A percentile compares a stretch with the other conserved stretches of the same genome.
Evolutionary conservation across 1,284 basidiomycete species (phyloP).

Genomic region (Sporisorium iseilematis-ciliati): DNA sequence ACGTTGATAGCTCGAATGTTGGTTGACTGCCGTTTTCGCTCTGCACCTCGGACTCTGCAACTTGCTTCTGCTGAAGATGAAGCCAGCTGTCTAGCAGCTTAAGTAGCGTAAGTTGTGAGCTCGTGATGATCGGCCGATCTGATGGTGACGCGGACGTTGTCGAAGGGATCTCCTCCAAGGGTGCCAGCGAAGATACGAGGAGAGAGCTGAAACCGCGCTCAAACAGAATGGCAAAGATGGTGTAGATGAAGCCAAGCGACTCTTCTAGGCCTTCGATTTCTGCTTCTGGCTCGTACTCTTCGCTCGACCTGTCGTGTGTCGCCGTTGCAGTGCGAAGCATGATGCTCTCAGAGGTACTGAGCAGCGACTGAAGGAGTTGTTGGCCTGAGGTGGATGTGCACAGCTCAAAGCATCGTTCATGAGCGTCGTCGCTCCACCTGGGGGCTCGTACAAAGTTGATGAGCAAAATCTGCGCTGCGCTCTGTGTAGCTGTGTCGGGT

Average conservation of each 20-base stretch:
- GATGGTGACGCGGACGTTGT: background rate
- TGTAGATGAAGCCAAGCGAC: conserved; percentile 48
- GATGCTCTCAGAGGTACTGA: conserved; percentile 41
- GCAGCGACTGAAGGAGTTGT: conserved; percentile 26
- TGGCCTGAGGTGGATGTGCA: conserved; percentile 25
- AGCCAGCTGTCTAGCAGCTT: conserved; percentile 55
- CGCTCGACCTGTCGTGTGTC: background rate
- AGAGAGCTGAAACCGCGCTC: conserved; percentile 24
- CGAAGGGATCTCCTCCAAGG: conserved; percentile 22
- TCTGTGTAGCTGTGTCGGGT: conserved; percentile 38
- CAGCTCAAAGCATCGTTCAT: conserved; percentile 22
- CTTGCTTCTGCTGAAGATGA: conserved; percentile 27
- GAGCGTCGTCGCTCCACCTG: background rate
- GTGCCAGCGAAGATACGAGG: conserved; percentile 28
- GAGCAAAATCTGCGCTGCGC: conserved; percentile 40
- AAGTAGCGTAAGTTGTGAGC: conserved; percentile 49
- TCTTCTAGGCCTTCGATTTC: conserved; percentile 34
- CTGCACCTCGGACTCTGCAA: background rate
- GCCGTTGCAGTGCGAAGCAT: conserved; percentile 26
- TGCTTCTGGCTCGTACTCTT: conserved; percentile 23
- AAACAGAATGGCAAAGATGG: conserved; percentile 49
- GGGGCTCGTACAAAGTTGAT: conserved; percentile 36
- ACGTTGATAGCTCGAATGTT: background rate
- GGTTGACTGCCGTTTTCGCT: background rate
- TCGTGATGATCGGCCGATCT: conserved; percentile 35